phyloP scores from a whole-genome alignment of 2,329 filamentous ascomycete genomes.

The Albifimbria verrucaria region DNA sequence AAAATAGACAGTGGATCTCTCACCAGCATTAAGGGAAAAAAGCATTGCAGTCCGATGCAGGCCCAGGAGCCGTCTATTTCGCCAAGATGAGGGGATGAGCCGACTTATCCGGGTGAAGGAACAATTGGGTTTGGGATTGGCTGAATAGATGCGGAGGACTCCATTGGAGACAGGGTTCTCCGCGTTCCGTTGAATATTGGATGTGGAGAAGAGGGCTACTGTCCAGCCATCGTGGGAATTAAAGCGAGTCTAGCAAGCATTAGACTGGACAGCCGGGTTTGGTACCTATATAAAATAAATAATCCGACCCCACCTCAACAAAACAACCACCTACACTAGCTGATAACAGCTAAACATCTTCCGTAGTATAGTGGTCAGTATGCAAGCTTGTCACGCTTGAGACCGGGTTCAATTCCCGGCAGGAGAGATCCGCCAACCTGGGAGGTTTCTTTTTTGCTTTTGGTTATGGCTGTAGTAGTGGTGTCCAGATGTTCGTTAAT shows the following conservation, averaged over 20 bases:
- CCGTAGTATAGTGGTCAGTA: conserved; percentile 10
- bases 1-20: background rate
- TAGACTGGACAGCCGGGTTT: background rate
- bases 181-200: background rate
- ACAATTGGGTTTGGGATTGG: background rate
- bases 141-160: background rate
- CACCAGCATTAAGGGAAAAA: background rate
- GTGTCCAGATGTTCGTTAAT: no score
- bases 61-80: background rate
- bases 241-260: background rate
- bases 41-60: background rate
- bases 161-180: background rate
- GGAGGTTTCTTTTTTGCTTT: conserved; percentile 3
- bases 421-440: conserved; percentile 2
- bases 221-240: background rate
- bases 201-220: background rate
- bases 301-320: background rate
- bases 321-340: background rate
- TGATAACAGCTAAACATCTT: conserved; percentile 1
- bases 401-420: conserved; percentile 5
- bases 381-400: conserved; percentile 7
- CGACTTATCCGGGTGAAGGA: background rate
- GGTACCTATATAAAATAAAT: background rate
- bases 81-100: background rate
- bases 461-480: no score